Percentiles rank a stretch among this genome's conserved stretches.
Conservation (phyloP, 176 grass and related monocot genomes). For the Triticum urartu region DNA sequence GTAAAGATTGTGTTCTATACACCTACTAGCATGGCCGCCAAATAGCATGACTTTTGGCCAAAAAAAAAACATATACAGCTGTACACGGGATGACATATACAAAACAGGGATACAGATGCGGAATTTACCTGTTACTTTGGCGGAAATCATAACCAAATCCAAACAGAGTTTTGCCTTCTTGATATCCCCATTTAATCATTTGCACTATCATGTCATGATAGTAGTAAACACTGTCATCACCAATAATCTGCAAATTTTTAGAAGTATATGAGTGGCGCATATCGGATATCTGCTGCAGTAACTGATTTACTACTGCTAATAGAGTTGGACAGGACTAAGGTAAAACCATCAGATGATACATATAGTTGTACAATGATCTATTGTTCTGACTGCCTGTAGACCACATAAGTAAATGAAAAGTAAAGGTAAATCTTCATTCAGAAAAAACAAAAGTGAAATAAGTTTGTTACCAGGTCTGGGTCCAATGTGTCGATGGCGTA, state of each 20-base stretch:
- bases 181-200: constrained; percentile 97
- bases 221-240: constrained; percentile 78
- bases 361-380: not conserved
- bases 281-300: not conserved
- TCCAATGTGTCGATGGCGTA: constrained; percentile 93
- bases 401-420: not conserved
- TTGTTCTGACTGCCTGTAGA: not conserved
- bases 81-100: not conserved
- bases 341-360: not conserved
- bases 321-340: not conserved
- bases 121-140: constrained; percentile 82
- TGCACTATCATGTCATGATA: constrained; percentile 99
- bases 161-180: constrained; percentile 95
- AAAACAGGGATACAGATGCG: constrained; percentile 2
- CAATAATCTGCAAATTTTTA: constrained; percentile 60
- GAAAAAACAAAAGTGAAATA: constrained; percentile 19
- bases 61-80: not conserved
- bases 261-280: constrained; percentile 9
- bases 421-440: constrained; percentile 7
- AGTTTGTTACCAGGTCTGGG: constrained; percentile 65
- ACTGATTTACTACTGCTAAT: not conserved
- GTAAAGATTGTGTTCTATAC: not conserved
- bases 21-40: not conserved
- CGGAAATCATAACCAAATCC: constrained; percentile 99
- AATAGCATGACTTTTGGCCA: not conserved